Base-by-base conservation (phyloP, 768 basidiomycete species). In the Nevesoporus exiguus region DNA sequence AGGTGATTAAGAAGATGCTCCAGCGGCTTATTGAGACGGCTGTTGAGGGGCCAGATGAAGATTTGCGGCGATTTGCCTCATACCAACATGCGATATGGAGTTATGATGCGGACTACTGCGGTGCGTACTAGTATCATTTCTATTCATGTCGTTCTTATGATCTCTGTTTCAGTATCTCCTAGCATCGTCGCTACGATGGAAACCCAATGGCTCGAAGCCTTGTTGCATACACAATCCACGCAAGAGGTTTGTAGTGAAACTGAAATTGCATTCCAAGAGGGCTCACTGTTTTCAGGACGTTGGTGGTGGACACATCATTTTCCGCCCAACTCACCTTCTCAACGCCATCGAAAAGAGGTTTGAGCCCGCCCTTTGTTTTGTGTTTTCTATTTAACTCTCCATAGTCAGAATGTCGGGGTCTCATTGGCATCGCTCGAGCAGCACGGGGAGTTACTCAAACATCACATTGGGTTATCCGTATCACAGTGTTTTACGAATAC, bases 71-170 rank as follows among this genome's bases (percentile, higher is more conserved):
- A 51, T 66, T 86, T 33, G 69, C 78, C 13, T 64, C 75, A 0
- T 83, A 84, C 61, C 82, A 81, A 57, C 84, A 84, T 57, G 66
- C 82, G n/a, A 37, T 77, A 29, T 87, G 85, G 86, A 51, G 56
- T 71, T 9, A 54, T 66, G 19, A 71, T 44, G 73, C 77, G 27
- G 71, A 71, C 6, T 66, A 59, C 29, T 61, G 67, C 58, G 62
- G 86, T 86, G 57, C 55, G 76, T 44, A 9, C 9, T 24, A 22
- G 5, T 30, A 31, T 53, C 27, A 14, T 33, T 36, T 2, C 11
- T 13, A 15, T 39, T 25, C 19, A 11, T 31, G 10, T 52, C 9
- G 1, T 33, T 31, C 27, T 17, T 36, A 54, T 19, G 34, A 17
- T 5, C 15, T 36, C 17, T 17, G 17, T n/a, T 51, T 49, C n/a